phyloP scores from a whole-genome alignment of 129 eudicot species.

The Helianthus annuus region DNA sequence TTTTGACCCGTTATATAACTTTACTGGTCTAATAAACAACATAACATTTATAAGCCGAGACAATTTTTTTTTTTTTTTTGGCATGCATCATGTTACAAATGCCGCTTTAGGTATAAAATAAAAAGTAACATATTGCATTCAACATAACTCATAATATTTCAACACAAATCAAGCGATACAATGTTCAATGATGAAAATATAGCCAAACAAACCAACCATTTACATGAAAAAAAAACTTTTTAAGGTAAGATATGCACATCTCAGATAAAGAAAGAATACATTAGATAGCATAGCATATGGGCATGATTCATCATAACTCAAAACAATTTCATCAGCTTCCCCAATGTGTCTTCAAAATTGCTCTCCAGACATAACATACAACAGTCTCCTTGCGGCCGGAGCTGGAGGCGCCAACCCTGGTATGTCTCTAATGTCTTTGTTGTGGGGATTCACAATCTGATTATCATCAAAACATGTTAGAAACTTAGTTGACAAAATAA shows the following conservation, averaged over 20 bases:
- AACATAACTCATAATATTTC: conserved; percentile 2
- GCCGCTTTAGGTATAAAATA: background rate
- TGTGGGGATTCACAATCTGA: conserved; percentile 84
- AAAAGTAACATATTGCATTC: background rate
- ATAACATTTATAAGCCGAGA: too few relatives aligned
- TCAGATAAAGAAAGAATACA: conserved; percentile 33
- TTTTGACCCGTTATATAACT: too few relatives aligned
- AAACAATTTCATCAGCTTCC: conserved; percentile 25
- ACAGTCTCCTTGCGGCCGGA: conserved; percentile 73
- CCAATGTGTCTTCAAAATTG: conserved; percentile 31
- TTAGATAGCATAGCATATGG: background rate
- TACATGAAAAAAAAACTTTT: conserved; percentile 31
- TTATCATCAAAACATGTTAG: background rate
- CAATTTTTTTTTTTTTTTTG: too few relatives aligned
- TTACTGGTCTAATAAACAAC: too few relatives aligned
- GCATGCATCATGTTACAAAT: background rate
- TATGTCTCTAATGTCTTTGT: conserved; percentile 76
- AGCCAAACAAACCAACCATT: conserved; percentile 35
- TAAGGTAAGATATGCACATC: conserved; percentile 47
- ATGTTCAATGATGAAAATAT: conserved; percentile 14
- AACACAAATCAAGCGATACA: background rate
- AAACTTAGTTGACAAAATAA: background rate
- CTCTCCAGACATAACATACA: conserved; percentile 44
- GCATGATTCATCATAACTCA: conserved; percentile 19
- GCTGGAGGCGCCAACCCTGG: conserved; percentile 98